Conservation (phyloP, 805 yeast genomes). For the Cyberlindnera mississippiensis region DNA sequence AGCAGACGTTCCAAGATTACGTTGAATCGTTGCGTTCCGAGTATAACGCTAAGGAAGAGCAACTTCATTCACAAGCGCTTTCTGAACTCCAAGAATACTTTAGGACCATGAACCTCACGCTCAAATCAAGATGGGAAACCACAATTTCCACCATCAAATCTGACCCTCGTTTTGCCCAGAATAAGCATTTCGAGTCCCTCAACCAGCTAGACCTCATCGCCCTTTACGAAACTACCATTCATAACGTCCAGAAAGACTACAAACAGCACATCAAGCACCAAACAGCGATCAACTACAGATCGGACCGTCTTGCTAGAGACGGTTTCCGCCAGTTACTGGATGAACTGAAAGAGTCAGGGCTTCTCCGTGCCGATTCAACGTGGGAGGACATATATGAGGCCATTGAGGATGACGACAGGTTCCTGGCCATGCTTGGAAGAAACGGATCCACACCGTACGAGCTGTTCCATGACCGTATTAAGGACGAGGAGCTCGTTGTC, state of each 20-base stretch:
- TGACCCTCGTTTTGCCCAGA: slow-evolving; percentile 55
- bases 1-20: slow-evolving; percentile 50
- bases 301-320: slow-evolving; percentile 65
- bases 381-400: slow-evolving; percentile 55
- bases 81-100: slow-evolving; percentile 51
- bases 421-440: slow-evolving; percentile 62
- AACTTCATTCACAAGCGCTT: slow-evolving; percentile 44
- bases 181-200: slow-evolving; percentile 49
- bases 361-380: slow-evolving; percentile 45
- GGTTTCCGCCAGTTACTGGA: slow-evolving; percentile 47
- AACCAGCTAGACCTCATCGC: slow-evolving; percentile 57
- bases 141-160: slow-evolving; percentile 18
- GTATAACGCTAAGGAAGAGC: slow-evolving; percentile 24
- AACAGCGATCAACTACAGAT: slow-evolving; percentile 42
- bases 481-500: slow-evolving; percentile 52
- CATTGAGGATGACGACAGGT: slow-evolving; percentile 53
- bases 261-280: slow-evolving; percentile 20
- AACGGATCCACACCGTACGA: slow-evolving; percentile 77
- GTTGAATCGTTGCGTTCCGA: slow-evolving; percentile 36
- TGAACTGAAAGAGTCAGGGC: slow-evolving; percentile 30
- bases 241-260: slow-evolving; percentile 28
- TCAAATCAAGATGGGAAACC: slow-evolving; percentile 21
- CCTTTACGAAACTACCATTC: slow-evolving; percentile 39
- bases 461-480: slow-evolving; percentile 69
- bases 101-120: slow-evolving; percentile 29